Percentiles rank a stretch among this genome's conserved stretches.
These are phyloP conservation scores for Tardiomyces digboiensis DNA, from an alignment of 1,139 yeast species.

Conservation along the genomic window DNA sequence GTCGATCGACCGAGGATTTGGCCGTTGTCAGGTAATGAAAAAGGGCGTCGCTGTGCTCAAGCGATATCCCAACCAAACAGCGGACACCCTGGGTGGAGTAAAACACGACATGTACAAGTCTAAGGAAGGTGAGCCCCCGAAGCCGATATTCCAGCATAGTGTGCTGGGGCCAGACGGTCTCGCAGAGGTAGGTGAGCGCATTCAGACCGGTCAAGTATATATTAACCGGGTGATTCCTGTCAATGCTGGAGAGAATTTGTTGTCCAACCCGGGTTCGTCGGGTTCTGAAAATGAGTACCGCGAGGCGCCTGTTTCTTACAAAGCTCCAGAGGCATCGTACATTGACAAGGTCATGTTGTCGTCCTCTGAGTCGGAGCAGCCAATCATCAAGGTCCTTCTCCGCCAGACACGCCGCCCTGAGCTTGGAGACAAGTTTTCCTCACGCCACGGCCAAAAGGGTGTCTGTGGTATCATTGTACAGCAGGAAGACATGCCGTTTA, in stretches of 20 bases:
- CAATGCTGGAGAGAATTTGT: slow-evolving; percentile 43
- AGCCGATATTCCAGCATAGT: slow-evolving; percentile 78
- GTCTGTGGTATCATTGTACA: slow-evolving; percentile 97
- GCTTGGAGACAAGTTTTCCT: slow-evolving; percentile 93
- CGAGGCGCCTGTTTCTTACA: slow-evolving; percentile 85
- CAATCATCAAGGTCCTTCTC: slow-evolving; percentile 79
- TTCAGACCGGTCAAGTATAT: slow-evolving; percentile 89
- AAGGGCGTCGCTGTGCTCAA: slow-evolving; percentile 86
- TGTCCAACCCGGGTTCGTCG: slow-evolving; percentile 17
- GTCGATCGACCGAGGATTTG: slow-evolving; percentile 93
- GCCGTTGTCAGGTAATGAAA: slow-evolving; percentile 95
- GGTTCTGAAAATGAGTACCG: slow-evolving; percentile 45
- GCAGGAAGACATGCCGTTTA: slow-evolving; percentile 94
- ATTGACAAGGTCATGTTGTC: slow-evolving; percentile 98
- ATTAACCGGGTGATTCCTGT: slow-evolving; percentile 90
- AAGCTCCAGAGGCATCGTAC: slow-evolving; percentile 93
- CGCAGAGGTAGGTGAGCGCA: slow-evolving; percentile 90
- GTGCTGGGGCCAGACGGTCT: slow-evolving; percentile 92
- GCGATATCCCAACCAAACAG: slow-evolving; percentile 88
- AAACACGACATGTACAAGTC: slow-evolving; percentile 45
- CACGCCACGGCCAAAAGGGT: slow-evolving; percentile 98
- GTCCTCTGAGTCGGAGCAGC: slow-evolving; percentile 91
- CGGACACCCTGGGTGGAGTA: slow-evolving; percentile 87
- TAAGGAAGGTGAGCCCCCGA: slow-evolving; percentile 24
- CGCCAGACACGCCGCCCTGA: slow-evolving; percentile 98